A percentile compares a stretch with the other conserved stretches of the same genome.
Conservation (phyloP, 495 filamentous ascomycete species). For the Podospora appendiculata region DNA sequence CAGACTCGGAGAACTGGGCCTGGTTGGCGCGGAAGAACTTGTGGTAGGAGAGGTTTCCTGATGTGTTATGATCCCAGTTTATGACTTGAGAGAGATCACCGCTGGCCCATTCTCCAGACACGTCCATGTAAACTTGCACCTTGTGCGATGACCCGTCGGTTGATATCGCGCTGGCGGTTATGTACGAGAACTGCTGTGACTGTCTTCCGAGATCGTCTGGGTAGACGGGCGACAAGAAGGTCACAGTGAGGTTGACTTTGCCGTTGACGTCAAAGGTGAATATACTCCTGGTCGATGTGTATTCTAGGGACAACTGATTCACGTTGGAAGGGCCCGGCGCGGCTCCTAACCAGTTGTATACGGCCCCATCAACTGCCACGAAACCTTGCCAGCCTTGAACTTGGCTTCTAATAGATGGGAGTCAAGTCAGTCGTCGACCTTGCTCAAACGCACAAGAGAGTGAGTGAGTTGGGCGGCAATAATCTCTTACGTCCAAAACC, state of each 20-base stretch:
- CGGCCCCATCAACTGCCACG: conserved; percentile 40
- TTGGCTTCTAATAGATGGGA: conserved; percentile 51
- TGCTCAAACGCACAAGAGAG: conserved; percentile 1
- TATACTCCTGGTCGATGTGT: conserved; percentile 81
- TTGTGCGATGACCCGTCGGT: conserved; percentile 50
- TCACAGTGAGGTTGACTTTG: conserved; percentile 62
- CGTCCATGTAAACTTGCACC: conserved; percentile 77
- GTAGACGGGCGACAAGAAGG: conserved; percentile 84
- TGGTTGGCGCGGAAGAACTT: conserved; percentile 55
- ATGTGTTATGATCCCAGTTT: conserved; percentile 29
- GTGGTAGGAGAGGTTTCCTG: conserved; percentile 36
- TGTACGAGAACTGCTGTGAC: conserved; percentile 80
- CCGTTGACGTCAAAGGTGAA: conserved; percentile 68
- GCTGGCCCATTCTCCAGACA: conserved; percentile 57
- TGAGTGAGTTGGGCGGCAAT: background rate
- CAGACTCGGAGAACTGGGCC: conserved; percentile 57
- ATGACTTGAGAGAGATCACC: conserved; percentile 29
- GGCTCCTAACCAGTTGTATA: conserved; percentile 57
- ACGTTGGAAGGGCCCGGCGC: conserved; percentile 44
- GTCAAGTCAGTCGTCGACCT: conserved; percentile 35
- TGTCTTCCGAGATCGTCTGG: conserved; percentile 79
- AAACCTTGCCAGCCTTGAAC: conserved; percentile 72
- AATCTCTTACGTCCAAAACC: conserved; percentile 20
- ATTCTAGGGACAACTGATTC: conserved; percentile 51
- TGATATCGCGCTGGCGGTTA: conserved; percentile 56